phyloP scores from a whole-genome alignment of 164 flowering plant species.

The Liquidambar formosana region DNA sequence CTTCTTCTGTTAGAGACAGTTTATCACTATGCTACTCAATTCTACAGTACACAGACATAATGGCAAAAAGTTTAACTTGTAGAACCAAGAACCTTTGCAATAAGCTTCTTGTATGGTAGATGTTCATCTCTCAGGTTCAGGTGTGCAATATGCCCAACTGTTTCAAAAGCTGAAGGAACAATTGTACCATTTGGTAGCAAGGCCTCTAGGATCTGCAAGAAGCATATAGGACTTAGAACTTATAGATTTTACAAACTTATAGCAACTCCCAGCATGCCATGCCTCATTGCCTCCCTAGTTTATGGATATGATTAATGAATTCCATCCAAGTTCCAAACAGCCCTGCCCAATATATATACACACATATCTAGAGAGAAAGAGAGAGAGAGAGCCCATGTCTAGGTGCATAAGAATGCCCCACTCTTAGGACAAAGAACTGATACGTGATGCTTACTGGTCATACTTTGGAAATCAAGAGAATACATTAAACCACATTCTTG shows the following conservation, averaged over 20 bases:
- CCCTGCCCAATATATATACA: not conserved
- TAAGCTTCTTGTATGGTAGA: slow-evolving; percentile 70
- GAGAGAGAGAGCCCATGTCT: not conserved
- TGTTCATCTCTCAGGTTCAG: slow-evolving; percentile 89
- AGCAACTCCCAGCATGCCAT: not conserved
- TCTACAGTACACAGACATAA: not conserved
- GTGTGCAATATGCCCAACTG: slow-evolving; percentile 92
- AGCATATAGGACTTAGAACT: not conserved
- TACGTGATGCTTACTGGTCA: no score
- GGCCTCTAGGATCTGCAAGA: slow-evolving; percentile 74
- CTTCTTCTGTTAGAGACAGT: slow-evolving; percentile 9
- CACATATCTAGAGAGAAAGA: not conserved
- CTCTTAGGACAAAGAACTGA: not conserved
- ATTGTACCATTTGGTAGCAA: slow-evolving; percentile 70
- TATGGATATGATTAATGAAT: not conserved
- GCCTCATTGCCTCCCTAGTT: not conserved
- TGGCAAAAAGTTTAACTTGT: not conserved
- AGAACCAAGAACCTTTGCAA: slow-evolving; percentile 67
- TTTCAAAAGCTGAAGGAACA: slow-evolving; percentile 85
- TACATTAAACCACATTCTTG: no score
- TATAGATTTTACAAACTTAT: not conserved
- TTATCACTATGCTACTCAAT: not conserved
- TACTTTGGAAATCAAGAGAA: no score
- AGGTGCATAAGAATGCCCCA: not conserved
- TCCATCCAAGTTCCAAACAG: not conserved